These are phyloP conservation scores for Starmerella davenportii DNA, from an alignment of 805 yeast genomes.

Conservation along the genomic window DNA sequence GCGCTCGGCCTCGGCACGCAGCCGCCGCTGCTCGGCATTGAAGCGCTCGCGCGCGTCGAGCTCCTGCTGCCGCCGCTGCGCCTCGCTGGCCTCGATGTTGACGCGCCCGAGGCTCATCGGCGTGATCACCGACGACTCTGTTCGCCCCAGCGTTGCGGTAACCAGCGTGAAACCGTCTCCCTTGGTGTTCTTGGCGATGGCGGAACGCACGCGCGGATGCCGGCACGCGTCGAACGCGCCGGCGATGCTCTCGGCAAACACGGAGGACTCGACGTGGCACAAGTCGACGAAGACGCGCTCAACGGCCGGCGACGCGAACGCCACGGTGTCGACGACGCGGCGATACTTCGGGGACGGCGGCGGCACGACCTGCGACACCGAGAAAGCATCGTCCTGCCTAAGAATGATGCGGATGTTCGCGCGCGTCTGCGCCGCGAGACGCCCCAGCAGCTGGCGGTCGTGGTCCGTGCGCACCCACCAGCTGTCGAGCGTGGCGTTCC, in stretches of 20 bases:
- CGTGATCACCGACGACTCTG: neutral
- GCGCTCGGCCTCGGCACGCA: too few relatives aligned
- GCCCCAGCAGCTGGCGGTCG: constrained; percentile 31
- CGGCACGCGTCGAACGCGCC: neutral
- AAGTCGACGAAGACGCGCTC: constrained; percentile 20
- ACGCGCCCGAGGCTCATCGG: neutral
- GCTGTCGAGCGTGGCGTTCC: constrained; percentile 35
- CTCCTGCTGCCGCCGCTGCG: neutral
- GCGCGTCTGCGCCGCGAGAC: constrained; percentile 7
- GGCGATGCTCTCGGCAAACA: neutral
- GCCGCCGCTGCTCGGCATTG: neutral
- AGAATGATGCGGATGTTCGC: constrained; percentile 29
- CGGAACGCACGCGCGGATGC: neutral
- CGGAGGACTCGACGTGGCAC: constrained; percentile 6
- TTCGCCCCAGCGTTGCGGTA: neutral
- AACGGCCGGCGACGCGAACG: constrained; percentile 20
- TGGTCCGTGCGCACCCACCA: constrained; percentile 49
- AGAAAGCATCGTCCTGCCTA: constrained; percentile 40
- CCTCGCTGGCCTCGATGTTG: neutral
- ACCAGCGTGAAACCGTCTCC: neutral
- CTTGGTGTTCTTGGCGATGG: neutral
- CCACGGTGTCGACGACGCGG: constrained; percentile 49
- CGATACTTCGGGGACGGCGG: constrained; percentile 20
- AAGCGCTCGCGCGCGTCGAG: neutral
- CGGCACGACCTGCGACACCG: constrained; percentile 33